These are phyloP conservation scores for Oropetium thomaeum DNA, from an alignment of 176 grass and related monocot species.

Conservation along the genomic window DNA sequence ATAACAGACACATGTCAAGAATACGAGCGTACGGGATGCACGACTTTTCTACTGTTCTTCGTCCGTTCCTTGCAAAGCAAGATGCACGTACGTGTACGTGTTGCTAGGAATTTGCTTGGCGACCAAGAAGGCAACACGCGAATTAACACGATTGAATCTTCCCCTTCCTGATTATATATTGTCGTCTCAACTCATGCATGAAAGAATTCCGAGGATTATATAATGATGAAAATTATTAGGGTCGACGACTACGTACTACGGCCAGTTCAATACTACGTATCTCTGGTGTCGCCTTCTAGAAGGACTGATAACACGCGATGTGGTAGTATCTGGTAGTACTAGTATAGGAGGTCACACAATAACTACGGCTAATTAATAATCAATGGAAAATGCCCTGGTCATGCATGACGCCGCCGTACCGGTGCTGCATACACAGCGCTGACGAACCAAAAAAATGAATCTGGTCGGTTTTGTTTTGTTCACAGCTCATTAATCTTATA, in stretches of 20 bases:
- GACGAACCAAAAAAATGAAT: neutral
- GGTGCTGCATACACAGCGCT: neutral
- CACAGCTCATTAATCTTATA: neutral
- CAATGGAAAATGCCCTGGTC: neutral
- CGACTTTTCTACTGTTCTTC: neutral
- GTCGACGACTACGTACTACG: too few species aligned
- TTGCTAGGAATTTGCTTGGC: constrained; percentile 4
- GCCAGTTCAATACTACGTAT: neutral
- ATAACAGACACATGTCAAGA: too few species aligned
- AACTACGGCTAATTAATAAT: neutral
- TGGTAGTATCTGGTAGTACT: too few species aligned
- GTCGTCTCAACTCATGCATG: neutral
- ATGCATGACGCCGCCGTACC: neutral
- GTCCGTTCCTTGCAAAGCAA: constrained; percentile 2
- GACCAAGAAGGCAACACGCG: neutral
- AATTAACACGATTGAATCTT: neutral
- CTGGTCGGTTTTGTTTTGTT: neutral
- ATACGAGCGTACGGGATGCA: neutral
- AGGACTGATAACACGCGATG: neutral
- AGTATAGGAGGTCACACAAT: too few species aligned
- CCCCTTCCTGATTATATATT: neutral
- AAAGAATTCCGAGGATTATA: neutral
- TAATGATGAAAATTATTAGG: too few species aligned
- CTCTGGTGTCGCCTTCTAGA: neutral
- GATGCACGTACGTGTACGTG: neutral